Evolutionary conservation across 257 asterid species (phyloP).

Genomic region (Mitragyna speciosa): DNA sequence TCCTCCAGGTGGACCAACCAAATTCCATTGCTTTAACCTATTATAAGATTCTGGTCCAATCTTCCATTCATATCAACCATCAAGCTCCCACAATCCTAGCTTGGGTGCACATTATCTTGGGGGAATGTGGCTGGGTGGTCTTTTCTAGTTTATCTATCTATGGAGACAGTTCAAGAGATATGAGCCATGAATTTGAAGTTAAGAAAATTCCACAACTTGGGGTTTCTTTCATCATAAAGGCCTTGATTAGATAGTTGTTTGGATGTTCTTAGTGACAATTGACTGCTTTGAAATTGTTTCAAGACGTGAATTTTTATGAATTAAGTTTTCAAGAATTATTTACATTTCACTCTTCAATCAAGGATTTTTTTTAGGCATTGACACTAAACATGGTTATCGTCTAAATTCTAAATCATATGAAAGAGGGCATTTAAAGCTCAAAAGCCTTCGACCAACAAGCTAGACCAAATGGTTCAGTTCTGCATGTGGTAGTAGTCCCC

Average conservation of each 20-base stretch:
- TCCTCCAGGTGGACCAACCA: not conserved
- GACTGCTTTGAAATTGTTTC: not conserved
- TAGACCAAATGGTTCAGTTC: not conserved
- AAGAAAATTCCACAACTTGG: conserved; percentile 12
- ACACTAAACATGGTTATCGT: not conserved
- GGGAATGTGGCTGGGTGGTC: conserved; percentile 6
- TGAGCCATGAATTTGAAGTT: conserved; percentile 31
- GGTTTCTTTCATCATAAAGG: conserved; percentile 38
- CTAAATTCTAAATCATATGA: too few species aligned
- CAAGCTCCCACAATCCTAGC: not conserved
- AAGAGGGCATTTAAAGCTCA: not conserved
- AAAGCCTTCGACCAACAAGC: not conserved
- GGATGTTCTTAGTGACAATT: not conserved
- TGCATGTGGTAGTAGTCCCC: too few species aligned
- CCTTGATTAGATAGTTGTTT: not conserved
- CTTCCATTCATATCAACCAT: not conserved
- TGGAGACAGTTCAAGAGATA: conserved; percentile 28
- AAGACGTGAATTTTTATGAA: not conserved
- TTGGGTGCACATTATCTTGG: not conserved
- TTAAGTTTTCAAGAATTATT: not conserved
- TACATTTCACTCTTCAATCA: not conserved
- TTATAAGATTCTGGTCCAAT: conserved; percentile 5
- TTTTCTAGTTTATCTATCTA: conserved; percentile 15
- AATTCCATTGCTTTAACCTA: not conserved
- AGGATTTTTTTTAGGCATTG: too few species aligned